Conservation (phyloP, 169 alveolate genomes). For the Eimeria brunetti region DNA sequence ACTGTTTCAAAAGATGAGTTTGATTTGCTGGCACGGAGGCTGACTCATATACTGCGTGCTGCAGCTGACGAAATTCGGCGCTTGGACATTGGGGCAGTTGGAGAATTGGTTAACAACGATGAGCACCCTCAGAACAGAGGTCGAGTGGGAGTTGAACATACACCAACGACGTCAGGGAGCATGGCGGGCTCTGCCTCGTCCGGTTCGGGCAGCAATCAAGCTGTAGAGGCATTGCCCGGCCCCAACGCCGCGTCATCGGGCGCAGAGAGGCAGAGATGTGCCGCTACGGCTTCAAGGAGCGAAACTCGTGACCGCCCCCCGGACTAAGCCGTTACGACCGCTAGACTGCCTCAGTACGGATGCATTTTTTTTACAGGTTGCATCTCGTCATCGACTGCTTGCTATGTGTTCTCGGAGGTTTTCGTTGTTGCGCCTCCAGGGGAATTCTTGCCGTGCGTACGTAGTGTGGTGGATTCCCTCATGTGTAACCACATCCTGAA, state of each 20-base stretch:
- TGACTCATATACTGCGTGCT: slow-evolving; percentile 2
- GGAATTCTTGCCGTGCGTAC: not conserved
- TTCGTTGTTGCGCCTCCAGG: not conserved
- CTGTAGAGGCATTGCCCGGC: not conserved
- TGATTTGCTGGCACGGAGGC: not conserved
- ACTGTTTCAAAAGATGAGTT: slow-evolving; percentile 24
- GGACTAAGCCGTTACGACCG: not conserved
- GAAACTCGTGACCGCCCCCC: not conserved
- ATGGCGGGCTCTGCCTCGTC: not conserved
- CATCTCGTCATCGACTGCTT: not conserved
- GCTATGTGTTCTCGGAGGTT: not conserved
- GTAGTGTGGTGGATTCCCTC: not conserved
- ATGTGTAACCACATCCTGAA: not conserved
- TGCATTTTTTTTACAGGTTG: slow-evolving; percentile 10
- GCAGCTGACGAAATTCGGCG: slow-evolving; percentile 46
- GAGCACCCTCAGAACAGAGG: not conserved
- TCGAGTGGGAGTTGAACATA: not conserved
- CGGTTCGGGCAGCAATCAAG: not conserved
- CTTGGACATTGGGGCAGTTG: not conserved
- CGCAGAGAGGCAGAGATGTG: not conserved
- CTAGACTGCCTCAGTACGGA: slow-evolving; percentile 2
- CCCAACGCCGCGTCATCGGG: not conserved
- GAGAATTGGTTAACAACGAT: not conserved
- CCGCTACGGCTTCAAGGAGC: not conserved
- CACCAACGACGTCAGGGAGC: not conserved